phyloP scores from a whole-genome alignment of 345 rosid genomes.

The Ricinus communis region DNA sequence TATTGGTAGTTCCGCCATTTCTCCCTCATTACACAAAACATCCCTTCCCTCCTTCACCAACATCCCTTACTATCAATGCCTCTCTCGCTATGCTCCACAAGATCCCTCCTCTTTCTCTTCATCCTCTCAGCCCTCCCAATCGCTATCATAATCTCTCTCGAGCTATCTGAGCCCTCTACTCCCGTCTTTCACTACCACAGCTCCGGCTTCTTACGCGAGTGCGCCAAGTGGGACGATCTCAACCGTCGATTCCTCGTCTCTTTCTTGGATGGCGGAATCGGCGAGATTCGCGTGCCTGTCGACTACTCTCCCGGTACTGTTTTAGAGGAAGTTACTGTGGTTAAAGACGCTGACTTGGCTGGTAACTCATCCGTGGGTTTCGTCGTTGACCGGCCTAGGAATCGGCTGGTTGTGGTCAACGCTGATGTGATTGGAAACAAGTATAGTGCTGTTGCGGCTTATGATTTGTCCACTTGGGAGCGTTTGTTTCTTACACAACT shows the following conservation, averaged over 20 bases:
- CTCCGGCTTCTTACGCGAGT: conserved; percentile 73
- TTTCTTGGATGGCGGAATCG: conserved; percentile 76
- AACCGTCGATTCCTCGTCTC: conserved; percentile 74
- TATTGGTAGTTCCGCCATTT: too few relatives aligned
- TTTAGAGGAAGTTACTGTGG: conserved; percentile 53
- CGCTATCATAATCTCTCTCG: conserved; percentile 60
- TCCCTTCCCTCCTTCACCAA: too few relatives aligned
- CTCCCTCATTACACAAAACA: too few relatives aligned
- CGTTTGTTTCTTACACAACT: conserved; percentile 70
- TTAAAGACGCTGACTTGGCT: conserved; percentile 62
- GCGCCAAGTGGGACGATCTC: conserved; percentile 85
- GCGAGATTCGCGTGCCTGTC: conserved; percentile 53
- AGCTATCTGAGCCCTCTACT: conserved; percentile 51
- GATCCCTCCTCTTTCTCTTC: conserved; percentile 39
- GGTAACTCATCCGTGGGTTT: conserved; percentile 76
- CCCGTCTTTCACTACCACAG: conserved; percentile 72
- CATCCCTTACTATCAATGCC: conserved; percentile 37
- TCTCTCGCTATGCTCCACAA: conserved; percentile 36
- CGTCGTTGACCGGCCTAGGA: conserved; percentile 57
- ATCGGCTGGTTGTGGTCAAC: conserved; percentile 67
- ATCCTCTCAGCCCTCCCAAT: conserved; percentile 66
- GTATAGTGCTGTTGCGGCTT: conserved; percentile 71
- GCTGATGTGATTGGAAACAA: conserved; percentile 60
- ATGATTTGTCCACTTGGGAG: conserved; percentile 79
- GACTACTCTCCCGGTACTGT: conserved; percentile 23